Evolutionary conservation across 192 early-diverging fungal species (phyloP).

Genomic region (Coemansia pectinata): DNA sequence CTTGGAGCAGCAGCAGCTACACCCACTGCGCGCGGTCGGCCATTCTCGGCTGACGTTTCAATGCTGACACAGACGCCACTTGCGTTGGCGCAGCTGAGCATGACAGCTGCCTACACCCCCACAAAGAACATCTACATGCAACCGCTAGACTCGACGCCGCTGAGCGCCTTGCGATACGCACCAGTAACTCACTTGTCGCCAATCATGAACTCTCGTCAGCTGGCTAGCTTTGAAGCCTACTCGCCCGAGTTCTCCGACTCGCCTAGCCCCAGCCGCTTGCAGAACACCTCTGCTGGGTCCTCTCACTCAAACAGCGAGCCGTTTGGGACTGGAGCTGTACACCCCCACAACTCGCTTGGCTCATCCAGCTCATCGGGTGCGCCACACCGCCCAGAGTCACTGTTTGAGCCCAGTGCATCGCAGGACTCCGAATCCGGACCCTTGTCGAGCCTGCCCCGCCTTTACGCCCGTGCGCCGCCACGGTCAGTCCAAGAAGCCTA

Average conservation of each 20-base stretch:
- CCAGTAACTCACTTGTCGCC: constrained; percentile 4
- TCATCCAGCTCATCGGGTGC: constrained; percentile 29
- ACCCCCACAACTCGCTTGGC: not conserved
- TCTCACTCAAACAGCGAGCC: not conserved
- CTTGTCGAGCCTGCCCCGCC: constrained; percentile 28
- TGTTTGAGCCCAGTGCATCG: constrained; percentile 28
- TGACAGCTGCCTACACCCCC: constrained; percentile 20
- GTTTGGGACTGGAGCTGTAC: not conserved
- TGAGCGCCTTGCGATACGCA: not conserved
- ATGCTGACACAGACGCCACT: constrained; percentile 36
- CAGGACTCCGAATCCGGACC: constrained; percentile 33
- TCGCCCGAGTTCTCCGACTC: constrained; percentile 42
- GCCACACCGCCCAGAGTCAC: constrained; percentile 19
- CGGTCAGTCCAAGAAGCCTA: constrained; percentile 8
- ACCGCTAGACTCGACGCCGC: constrained; percentile 23
- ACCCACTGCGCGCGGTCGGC: constrained; percentile 27
- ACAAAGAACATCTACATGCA: constrained; percentile 41
- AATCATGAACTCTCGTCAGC: constrained; percentile 1
- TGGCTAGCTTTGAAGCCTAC: constrained; percentile 27
- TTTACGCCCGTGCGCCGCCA: constrained; percentile 2
- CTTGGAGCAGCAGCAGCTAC: not conserved
- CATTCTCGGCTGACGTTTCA: constrained; percentile 45
- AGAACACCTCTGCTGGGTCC: not conserved
- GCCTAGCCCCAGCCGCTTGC: not conserved
- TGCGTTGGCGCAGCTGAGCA: constrained; percentile 8